Evolutionary conservation across 805 yeast species (phyloP), one percentile per base, ranked within the genome.

Genomic region (Saccharomycopsis schoenii): DNA sequence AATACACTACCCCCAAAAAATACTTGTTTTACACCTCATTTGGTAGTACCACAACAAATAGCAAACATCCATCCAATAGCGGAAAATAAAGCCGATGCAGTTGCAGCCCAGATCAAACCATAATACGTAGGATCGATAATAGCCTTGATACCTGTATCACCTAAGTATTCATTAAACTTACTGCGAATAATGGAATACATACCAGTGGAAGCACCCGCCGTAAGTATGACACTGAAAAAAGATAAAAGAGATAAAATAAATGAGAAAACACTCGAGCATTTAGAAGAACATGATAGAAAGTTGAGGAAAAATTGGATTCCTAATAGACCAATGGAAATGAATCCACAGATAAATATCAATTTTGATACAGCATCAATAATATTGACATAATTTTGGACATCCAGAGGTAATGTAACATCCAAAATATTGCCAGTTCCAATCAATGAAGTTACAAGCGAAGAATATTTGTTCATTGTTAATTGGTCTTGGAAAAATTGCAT

Each of bases 41-140:
- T 17, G 1, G 71, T 67, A 15, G 69, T 60, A 55, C 80, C 79
- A 67, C 80, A 77, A 70, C 82, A 79, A 36, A 73, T 69, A 34
- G 77, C 72, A 56, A 77, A 65, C 60, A 71, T 63, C 80, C 80
- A 78, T 59, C 76, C 67, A 21, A 79, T 19, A n/a, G 72, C 64
- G 14, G 81, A 70, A 57, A 78, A 58, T 15, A 81, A 62, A 1
- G 79, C 67, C 6, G 83, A 82, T 15, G 71, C 85, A 1, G 77
- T 80, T 1, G 84, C 78, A 14, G 82, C 83, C 94, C 93, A 88
- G 9, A 83, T 73, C 55, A 85, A 71, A 1, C 83, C 90, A 59
- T 82, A 79, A 66, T 80, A 85, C 58, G 67, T 61, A 19, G 74
- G 72, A 40, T 82, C 80, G 58, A 88, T 67, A 42, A 70, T 69